Percentiles rank a stretch among this genome's conserved stretches.
phyloP scores from a whole-genome alignment of 139 green algal genomes.

The Coccomyxa sp. region DNA sequence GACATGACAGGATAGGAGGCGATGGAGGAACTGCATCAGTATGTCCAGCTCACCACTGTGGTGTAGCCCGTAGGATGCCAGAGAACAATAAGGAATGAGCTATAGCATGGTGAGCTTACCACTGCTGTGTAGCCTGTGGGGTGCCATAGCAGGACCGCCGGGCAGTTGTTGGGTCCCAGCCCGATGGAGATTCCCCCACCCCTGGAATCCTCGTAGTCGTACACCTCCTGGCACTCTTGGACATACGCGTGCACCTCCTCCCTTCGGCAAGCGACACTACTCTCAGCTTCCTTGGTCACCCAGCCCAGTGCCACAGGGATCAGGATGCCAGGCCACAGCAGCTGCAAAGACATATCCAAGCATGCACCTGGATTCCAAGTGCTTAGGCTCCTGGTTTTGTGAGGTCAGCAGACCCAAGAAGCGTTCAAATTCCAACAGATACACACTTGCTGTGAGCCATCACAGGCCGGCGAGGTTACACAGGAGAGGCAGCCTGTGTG shows the following conservation, averaged over 20 bases:
- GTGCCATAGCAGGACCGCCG: conserved; percentile 27
- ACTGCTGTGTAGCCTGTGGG: conserved; percentile 14
- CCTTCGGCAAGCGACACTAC: neutral
- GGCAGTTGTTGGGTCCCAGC: conserved; percentile 10
- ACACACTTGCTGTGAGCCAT: too few species aligned
- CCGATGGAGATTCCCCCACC: conserved; percentile 16
- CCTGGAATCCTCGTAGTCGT: conserved; percentile 4
- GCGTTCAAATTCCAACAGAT: too few species aligned
- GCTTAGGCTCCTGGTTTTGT: too few species aligned
- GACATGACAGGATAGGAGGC: too few species aligned
- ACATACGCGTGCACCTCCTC: conserved; percentile 20
- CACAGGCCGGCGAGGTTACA: too few species aligned
- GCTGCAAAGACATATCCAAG: too few species aligned
- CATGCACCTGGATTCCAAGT: too few species aligned
- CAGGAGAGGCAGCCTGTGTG: too few species aligned
- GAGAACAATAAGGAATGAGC: too few species aligned
- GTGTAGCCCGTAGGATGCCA: conserved; percentile 25
- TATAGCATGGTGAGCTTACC: too few species aligned
- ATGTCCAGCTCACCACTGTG: neutral
- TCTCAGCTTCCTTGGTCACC: too few species aligned
- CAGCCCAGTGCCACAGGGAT: neutral
- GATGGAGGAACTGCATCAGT: too few species aligned
- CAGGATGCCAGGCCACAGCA: neutral
- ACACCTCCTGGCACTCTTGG: conserved; percentile 29
- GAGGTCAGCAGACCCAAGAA: neutral